Percentiles rank a stretch among this genome's conserved stretches.
Conservation (phyloP, 73 alveolate genomes). For the Effrenium voratum region DNA sequence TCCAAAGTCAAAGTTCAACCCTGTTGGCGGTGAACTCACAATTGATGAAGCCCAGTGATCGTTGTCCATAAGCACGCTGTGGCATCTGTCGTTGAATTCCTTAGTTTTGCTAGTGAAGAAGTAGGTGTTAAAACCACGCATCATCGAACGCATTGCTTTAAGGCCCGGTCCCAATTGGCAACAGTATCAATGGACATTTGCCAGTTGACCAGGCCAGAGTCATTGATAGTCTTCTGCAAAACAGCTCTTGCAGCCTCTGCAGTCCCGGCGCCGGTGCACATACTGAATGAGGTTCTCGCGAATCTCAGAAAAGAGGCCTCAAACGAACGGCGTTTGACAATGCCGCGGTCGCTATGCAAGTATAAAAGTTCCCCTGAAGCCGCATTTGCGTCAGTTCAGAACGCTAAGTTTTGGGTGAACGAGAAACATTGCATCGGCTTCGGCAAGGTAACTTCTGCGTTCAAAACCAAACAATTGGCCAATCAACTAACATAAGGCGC, state of each 20-base stretch:
- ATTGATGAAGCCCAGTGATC: background rate
- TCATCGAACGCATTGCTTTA: background rate
- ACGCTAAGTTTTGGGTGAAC: no score
- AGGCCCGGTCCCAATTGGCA: background rate
- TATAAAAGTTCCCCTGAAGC: no score
- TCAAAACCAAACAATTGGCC: no score
- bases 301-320: background rate
- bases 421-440: no score
- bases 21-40: no score
- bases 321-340: no score
- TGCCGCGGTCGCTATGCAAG: no score
- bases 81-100: background rate
- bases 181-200: background rate
- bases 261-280: background rate
- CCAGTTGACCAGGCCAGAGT: background rate
- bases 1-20: background rate
- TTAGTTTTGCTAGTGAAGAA: background rate
- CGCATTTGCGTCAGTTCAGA: no score
- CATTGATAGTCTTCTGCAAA: background rate
- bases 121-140: background rate
- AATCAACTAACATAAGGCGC: no score
- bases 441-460: no score
- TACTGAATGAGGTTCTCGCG: background rate
- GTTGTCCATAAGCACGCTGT: background rate
- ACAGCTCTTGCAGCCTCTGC: background rate